A percentile compares a stretch with the other conserved stretches of the same genome.
Conservation (phyloP, 108 stramenopile genomes). For the Skeletonema marinoi region DNA sequence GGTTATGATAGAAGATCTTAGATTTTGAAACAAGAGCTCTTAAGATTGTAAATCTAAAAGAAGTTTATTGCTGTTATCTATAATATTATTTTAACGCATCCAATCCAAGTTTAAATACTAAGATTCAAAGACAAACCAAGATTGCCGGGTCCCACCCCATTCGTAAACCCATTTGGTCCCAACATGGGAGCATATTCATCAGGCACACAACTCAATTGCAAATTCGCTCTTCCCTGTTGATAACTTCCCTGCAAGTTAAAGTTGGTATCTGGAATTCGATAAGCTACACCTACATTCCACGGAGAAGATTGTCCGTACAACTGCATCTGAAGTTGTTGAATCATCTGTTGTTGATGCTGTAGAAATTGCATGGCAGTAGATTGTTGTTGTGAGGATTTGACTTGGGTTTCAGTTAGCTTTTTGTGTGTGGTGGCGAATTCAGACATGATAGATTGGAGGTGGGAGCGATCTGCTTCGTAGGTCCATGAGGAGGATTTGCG, state of each 20-base stretch:
- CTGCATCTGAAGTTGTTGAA: conserved; percentile 94
- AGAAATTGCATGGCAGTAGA: conserved; percentile 93
- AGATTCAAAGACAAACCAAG: conserved; percentile 94
- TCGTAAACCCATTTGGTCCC: conserved; percentile 96
- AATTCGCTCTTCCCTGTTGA: conserved; percentile 92
- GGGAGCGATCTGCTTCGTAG: conserved; percentile 81
- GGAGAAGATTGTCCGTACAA: conserved; percentile 90
- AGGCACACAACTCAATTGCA: conserved; percentile 96
- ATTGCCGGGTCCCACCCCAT: conserved; percentile 97
- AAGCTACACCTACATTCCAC: conserved; percentile 96
- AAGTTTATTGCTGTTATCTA: background rate
- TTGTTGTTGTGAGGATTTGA: conserved; percentile 84
- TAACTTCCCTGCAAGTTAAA: conserved; percentile 94
- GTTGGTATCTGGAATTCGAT: conserved; percentile 95
- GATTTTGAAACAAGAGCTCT: too few species aligned
- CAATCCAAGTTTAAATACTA: conserved; percentile 64
- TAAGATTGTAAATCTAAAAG: background rate
- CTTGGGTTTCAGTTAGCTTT: conserved; percentile 78
- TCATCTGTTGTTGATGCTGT: conserved; percentile 95
- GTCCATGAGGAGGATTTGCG: conserved; percentile 87
- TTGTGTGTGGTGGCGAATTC: conserved; percentile 82
- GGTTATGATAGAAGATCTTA: too few species aligned
- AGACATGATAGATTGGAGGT: conserved; percentile 83
- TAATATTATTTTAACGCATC: background rate
- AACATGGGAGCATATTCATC: conserved; percentile 96